Evolutionary conservation across 768 basidiomycete genomes (phyloP).

Genomic region (Mycena floridula): DNA sequence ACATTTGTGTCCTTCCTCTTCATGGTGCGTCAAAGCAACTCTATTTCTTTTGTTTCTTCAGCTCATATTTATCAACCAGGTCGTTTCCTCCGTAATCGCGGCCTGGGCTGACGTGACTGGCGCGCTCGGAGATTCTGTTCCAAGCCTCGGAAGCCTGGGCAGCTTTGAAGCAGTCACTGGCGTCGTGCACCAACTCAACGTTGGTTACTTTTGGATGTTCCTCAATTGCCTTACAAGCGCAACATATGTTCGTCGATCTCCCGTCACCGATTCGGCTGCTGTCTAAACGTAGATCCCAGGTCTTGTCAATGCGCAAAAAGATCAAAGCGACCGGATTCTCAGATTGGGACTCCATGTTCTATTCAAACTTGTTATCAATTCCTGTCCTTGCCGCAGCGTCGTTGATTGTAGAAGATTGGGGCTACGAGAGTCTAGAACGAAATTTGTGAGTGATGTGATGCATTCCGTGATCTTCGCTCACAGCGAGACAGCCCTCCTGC

Average conservation of each 20-base stretch:
- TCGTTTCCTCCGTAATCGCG: constrained; percentile 91
- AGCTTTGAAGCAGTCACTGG: constrained; percentile 35
- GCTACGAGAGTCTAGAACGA: constrained; percentile 58
- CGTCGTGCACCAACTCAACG: constrained; percentile 48
- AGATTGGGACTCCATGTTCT: constrained; percentile 99
- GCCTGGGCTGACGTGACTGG: constrained; percentile 85
- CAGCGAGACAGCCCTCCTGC: constrained; percentile 64
- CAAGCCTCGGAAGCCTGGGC: constrained; percentile 27
- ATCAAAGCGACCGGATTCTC: constrained; percentile 94
- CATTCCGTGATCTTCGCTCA: constrained; percentile 2
- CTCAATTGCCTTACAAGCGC: constrained; percentile 88
- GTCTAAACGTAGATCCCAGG: constrained; percentile 49
- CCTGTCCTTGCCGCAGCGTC: constrained; percentile 84
- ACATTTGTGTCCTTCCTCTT: constrained; percentile 87
- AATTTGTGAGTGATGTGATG: constrained; percentile 75
- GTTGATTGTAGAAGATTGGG: constrained; percentile 86
- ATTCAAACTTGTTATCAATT: constrained; percentile 94
- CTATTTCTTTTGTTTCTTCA: background rate
- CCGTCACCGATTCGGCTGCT: background rate
- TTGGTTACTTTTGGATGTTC: constrained; percentile 96
- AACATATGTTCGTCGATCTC: constrained; percentile 61
- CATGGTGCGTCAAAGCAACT: constrained; percentile 61
- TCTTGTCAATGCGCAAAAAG: constrained; percentile 91
- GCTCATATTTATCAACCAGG: constrained; percentile 33
- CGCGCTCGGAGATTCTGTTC: constrained; percentile 30